Evolutionary conservation across 148 eudicot species (phyloP).

Genomic region (Euryodendron excelsum): DNA sequence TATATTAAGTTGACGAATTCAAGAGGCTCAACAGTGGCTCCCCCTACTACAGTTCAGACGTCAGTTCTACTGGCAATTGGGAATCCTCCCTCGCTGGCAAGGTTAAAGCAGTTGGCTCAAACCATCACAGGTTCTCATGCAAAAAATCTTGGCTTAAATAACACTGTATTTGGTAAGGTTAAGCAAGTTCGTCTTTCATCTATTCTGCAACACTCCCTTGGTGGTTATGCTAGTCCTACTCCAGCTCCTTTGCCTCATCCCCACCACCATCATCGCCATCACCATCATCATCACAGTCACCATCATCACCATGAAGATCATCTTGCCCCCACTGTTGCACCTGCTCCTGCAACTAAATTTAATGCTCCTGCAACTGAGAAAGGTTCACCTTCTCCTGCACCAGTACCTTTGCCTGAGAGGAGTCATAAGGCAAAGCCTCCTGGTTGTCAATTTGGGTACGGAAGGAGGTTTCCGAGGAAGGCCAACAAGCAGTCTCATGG

Average conservation of each 20-base stretch:
- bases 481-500: slow-evolving; percentile 40
- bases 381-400: slow-evolving; percentile 41
- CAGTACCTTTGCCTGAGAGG: slow-evolving; percentile 42
- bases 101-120: slow-evolving; percentile 86
- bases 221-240: slow-evolving; percentile 49
- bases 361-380: slow-evolving; percentile 30
- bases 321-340: slow-evolving; percentile 50
- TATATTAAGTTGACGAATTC: slow-evolving; percentile 71
- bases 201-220: slow-evolving; percentile 53
- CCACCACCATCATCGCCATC: slow-evolving; percentile 60
- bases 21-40: slow-evolving; percentile 77
- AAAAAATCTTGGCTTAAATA: slow-evolving; percentile 86
- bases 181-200: slow-evolving; percentile 93
- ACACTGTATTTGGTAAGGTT: slow-evolving; percentile 84
- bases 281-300: slow-evolving; percentile 57
- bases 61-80: slow-evolving; percentile 71
- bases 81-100: slow-evolving; percentile 51
- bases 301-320: slow-evolving; percentile 31
- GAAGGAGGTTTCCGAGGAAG: slow-evolving; percentile 36
- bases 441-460: slow-evolving; percentile 53
- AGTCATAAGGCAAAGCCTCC: slow-evolving; percentile 55
- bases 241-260: slow-evolving; percentile 59
- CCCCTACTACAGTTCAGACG: slow-evolving; percentile 77
- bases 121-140: slow-evolving; percentile 69
- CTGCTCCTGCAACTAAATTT: slow-evolving; percentile 45